Base-by-base conservation (phyloP, 495 filamentous ascomycete genomes). In the Trichocladium uniseriatum region DNA sequence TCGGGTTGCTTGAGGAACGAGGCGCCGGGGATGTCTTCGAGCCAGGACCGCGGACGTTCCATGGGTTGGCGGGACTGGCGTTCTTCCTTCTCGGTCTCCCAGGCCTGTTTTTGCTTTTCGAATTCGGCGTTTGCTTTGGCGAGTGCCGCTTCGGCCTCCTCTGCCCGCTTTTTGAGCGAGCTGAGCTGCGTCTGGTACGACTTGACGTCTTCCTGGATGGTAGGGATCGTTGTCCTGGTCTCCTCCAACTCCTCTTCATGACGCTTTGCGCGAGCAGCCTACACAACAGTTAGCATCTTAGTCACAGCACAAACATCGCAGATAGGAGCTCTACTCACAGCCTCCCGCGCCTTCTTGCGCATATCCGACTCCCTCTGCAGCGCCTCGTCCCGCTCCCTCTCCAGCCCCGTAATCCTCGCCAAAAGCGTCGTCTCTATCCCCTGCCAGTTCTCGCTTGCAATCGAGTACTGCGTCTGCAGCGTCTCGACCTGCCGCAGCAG, bases 391-490 rank as follows among this genome's bases (percentile, higher is more conserved):
- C 89, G 72, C 58, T 99, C 94, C 59, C 82, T 89, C 61, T 99
- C 92, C 9, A 95, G 70, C 45, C 70, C 81, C 1, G 79, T 73
- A 22, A 94, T 73, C 38, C 89, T 75, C 18, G 83, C 75, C 31
- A 87, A 74, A 38, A 97, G 67, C 0, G 86, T 89, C 11, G 85
- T 78, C 56, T 99, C 91, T 39, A 97, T 86, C 0, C 89, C 86
- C 51, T 96, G 89, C 94, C 94, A 99, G 62, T 97, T 99, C 57
- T 94, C 89, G 52, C 86, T 91, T 2, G 94, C 92, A 43, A 89
- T 80, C 0, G 88, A 83, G 65, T 99, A 94, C 65, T 99, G 94
- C 5, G 85, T 91, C 67, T 97, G 94, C 42, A 99, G 68, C 2
- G 87, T 96, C 72, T 99, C 94, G 24, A 97, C 81, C 66, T 97